Conservation (phyloP, 148 eudicot species). For the Tetragonia tetragonoides region DNA sequence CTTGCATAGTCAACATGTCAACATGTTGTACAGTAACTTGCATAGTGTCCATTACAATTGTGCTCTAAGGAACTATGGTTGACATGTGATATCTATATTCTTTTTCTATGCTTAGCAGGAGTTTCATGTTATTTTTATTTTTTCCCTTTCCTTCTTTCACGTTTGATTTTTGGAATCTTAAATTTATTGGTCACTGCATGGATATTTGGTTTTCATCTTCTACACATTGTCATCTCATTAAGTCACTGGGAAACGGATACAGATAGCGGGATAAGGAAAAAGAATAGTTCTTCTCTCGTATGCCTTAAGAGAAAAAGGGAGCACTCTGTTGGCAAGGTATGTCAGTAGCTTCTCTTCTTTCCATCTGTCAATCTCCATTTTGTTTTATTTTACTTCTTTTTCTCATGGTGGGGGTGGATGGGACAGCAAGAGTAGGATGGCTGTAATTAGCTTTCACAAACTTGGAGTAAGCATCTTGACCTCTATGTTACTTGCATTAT, state of each 20-base stretch:
- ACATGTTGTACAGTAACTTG: too few species aligned
- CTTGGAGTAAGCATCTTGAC: not conserved
- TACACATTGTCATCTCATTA: not conserved
- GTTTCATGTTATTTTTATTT: not conserved
- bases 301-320: conserved; percentile 27
- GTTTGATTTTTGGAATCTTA: not conserved
- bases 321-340: conserved; percentile 38
- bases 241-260: conserved; percentile 16
- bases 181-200: not conserved
- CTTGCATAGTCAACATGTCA: too few species aligned
- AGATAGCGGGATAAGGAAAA: conserved; percentile 54
- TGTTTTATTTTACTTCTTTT: too few species aligned
- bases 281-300: conserved; percentile 14
- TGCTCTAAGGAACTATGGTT: too few species aligned
- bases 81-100: too few species aligned
- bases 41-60: too few species aligned
- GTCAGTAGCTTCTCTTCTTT: not conserved
- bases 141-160: not conserved
- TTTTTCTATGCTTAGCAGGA: not conserved
- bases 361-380: not conserved
- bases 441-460: not conserved
- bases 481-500: not conserved
- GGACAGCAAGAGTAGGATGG: not conserved
- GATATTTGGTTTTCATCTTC: not conserved
- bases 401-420: too few species aligned